A percentile compares a stretch with the other conserved stretches of the same genome.
Evolutionary conservation across 2,329 filamentous ascomycete genomes (phyloP).

Genomic region (Cyanodermella asteris): DNA sequence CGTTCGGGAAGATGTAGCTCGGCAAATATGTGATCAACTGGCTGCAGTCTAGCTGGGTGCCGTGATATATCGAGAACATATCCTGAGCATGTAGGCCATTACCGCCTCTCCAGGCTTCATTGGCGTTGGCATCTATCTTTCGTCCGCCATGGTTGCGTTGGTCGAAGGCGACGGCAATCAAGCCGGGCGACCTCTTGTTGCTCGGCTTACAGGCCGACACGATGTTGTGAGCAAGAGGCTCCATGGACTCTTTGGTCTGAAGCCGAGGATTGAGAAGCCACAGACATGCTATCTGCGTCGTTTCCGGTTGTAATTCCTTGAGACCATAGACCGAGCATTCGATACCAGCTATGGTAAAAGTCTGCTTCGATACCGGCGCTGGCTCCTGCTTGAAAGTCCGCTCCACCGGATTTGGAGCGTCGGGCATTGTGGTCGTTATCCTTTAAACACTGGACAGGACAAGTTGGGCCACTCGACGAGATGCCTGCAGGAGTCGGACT

Average conservation of each 20-base stretch:
- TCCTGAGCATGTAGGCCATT: constrained; percentile 72
- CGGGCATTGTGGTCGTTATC: no score
- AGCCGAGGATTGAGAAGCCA: constrained; percentile 77
- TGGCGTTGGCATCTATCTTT: constrained; percentile 42
- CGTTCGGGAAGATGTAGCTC: constrained; percentile 45
- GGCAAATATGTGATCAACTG: constrained; percentile 56
- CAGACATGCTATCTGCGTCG: constrained; percentile 47
- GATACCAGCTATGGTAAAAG: constrained; percentile 55
- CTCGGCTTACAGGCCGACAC: constrained; percentile 38
- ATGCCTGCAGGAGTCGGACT: no score
- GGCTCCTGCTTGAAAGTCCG: constrained; percentile 10
- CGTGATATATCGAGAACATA: constrained; percentile 62
- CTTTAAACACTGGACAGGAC: no score
- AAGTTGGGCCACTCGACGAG: no score
- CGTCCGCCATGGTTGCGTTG: constrained; percentile 79
- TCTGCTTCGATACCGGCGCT: constrained; percentile 36
- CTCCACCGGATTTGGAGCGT: constrained; percentile 16
- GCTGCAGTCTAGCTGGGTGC: constrained; percentile 52
- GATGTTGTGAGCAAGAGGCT: constrained; percentile 44
- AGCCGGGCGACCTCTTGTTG: constrained; percentile 23
- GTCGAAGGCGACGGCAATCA: constrained; percentile 73
- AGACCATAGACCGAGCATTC: constrained; percentile 64
- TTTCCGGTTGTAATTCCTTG: constrained; percentile 38
- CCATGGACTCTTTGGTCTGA: constrained; percentile 51
- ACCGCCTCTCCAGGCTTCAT: constrained; percentile 57